phyloP scores from a whole-genome alignment of 768 basidiomycete species.

The Lactifluus subvellereus region DNA sequence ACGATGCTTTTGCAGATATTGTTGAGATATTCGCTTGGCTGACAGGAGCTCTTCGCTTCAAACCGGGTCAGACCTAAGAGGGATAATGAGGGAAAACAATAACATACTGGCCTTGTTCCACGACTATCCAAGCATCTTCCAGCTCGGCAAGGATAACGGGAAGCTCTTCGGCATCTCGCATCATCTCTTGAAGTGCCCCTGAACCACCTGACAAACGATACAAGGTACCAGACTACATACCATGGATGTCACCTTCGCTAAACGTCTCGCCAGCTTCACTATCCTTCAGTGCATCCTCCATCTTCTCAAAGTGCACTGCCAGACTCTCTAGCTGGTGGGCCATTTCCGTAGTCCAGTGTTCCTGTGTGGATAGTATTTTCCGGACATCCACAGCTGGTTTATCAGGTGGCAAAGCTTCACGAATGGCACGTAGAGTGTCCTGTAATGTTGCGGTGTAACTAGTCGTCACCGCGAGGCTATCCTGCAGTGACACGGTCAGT shows the following conservation, averaged over 20 bases:
- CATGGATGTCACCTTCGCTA: conserved; percentile 62
- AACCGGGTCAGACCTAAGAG: conserved; percentile 8
- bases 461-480: conserved; percentile 54
- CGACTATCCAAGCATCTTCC: conserved; percentile 48
- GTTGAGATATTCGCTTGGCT: conserved; percentile 39
- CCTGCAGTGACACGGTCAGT: conserved; percentile 36
- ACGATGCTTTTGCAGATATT: conserved; percentile 45
- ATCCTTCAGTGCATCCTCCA: conserved; percentile 61
- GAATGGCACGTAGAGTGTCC: conserved; percentile 51
- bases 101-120: conserved; percentile 55
- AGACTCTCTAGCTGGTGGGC: conserved; percentile 67
- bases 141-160: conserved; percentile 69
- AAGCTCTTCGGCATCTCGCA: conserved; percentile 73
- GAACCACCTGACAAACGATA: not conserved
- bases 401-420: conserved; percentile 42
- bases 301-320: conserved; percentile 70
- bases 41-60: conserved; percentile 47
- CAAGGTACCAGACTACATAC: conserved; percentile 31
- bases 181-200: conserved; percentile 53
- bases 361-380: conserved; percentile 48
- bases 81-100: not conserved
- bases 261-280: conserved; percentile 64
- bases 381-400: conserved; percentile 39
- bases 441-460: conserved; percentile 62
- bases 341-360: conserved; percentile 56